phyloP scores from a whole-genome alignment of 1,139 yeast genomes.

The Hyphopichia fennica region DNA sequence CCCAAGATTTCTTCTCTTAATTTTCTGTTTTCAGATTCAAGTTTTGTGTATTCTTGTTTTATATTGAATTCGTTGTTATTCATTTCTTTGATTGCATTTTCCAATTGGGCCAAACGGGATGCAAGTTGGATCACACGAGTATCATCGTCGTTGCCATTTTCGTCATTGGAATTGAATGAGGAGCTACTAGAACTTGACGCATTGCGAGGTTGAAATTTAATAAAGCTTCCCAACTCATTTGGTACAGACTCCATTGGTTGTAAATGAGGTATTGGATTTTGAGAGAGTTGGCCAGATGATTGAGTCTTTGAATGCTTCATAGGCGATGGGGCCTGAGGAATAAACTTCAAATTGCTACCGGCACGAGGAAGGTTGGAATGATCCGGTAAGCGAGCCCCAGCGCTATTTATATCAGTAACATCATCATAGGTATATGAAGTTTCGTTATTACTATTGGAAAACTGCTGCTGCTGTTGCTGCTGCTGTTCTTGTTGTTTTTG shows the following conservation, averaged over 20 bases:
- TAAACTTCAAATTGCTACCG: background rate
- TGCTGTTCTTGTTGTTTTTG: background rate
- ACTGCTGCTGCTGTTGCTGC: background rate
- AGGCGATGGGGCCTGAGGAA: too few relatives aligned
- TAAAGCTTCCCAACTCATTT: constrained; percentile 4
- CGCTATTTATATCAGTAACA: constrained; percentile 10
- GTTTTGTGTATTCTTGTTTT: constrained; percentile 8
- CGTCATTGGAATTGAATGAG: background rate
- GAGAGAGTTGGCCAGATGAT: constrained; percentile 1
- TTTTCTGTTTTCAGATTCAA: constrained; percentile 15
- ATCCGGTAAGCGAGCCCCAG: background rate
- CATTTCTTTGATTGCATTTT: constrained; percentile 14
- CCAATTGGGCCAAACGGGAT: constrained; percentile 18
- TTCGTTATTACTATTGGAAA: constrained; percentile 9
- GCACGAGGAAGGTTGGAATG: background rate
- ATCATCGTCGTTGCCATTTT: constrained; percentile 7
- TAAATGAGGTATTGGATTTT: constrained; percentile 2
- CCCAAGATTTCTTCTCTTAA: constrained; percentile 14
- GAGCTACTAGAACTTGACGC: background rate
- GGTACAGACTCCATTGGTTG: constrained; percentile 1
- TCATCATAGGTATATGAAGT: constrained; percentile 35
- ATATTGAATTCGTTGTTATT: constrained; percentile 6
- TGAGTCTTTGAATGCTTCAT: background rate
- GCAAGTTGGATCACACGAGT: too few relatives aligned
- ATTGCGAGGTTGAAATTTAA: background rate